phyloP scores from a whole-genome alignment of 345 rosid genomes.

The Lumnitzera littorea region DNA sequence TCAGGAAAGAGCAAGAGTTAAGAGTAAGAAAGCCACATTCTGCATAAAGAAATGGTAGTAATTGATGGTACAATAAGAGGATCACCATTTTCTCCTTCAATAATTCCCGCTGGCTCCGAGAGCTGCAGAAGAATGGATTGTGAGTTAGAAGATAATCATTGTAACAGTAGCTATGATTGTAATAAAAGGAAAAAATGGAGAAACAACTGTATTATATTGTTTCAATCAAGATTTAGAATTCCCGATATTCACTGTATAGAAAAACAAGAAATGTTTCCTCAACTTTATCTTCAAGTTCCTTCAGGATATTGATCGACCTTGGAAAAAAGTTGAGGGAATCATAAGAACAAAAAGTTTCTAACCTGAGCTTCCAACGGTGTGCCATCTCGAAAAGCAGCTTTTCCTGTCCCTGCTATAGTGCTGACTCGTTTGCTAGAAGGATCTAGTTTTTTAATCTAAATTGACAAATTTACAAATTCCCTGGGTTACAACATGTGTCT shows the following conservation, averaged over 20 bases:
- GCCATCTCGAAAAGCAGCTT: conserved; percentile 94
- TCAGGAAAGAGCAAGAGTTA: no score
- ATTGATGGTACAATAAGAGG: conserved; percentile 7
- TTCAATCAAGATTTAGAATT: no score
- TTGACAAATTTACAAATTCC: neutral
- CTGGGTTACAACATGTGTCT: no score
- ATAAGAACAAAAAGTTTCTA: neutral
- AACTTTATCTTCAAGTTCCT: no score
- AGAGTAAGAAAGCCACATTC: no score
- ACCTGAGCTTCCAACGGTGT: conserved; percentile 65
- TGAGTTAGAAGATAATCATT: conserved; percentile 5
- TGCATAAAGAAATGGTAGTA: neutral
- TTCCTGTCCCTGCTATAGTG: conserved; percentile 87
- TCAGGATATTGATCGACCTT: no score
- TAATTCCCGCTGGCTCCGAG: conserved; percentile 89
- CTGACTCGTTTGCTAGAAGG: conserved; percentile 63
- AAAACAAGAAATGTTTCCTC: no score
- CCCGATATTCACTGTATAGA: no score
- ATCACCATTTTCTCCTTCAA: conserved; percentile 68
- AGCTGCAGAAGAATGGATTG: conserved; percentile 43
- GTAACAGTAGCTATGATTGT: neutral
- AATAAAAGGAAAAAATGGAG: no score
- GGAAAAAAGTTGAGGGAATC: neutral
- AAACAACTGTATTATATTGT: no score
- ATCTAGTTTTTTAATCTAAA: conserved; percentile 82